Evolutionary conservation across 345 rosid species (phyloP), one percentile per base, ranked within the genome.

Genomic region (Eucalyptus polyanthemos): DNA sequence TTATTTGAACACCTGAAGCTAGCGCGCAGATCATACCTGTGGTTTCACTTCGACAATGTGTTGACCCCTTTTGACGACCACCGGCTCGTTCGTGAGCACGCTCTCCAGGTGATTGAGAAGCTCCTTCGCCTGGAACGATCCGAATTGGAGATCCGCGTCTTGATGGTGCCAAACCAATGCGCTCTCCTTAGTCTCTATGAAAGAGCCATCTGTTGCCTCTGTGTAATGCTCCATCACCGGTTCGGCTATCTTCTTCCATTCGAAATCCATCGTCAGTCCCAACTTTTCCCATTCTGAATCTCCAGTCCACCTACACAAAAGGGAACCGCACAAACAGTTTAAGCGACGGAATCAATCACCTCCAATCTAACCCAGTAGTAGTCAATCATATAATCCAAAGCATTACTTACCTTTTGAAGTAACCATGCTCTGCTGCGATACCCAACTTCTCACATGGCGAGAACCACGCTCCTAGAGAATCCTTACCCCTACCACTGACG

Each of bases 121-220:
- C 92, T 97, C 98, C 89, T 95, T 95, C 87, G 98, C 97, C 91
- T 97, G 99, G 92, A 92, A 93, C 21, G 95, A 89, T 45, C 98
- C 98, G 15, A 97, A 95, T 25, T 96, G 93, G 65, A 92, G 92
- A 91, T 97, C 99, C 49, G 99, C 94, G 50, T 94, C 95, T 51
- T 93, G 94, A 91, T 96, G 93, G 89, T 97, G 98, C 99, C 99
- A 97, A 86, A 97, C 98, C 89, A 97, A 49, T 69, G 97, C 99
- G 90, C 94, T 94, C 91, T 97, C 97, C 92, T 97, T 97, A 81
- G 91, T 92, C 89, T 97, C 99, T 81, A 97, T 94, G 88, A 88
- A 95, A 11, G 99, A 97, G 24, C 99, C 99, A 92, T 97, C 99
- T 0, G 99, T 97, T 72, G 97, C 88, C 89, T 96, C 98, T 3